Conservation (phyloP, 1,284 basidiomycete genomes). For the Tetrapyrgos nigripes region DNA sequence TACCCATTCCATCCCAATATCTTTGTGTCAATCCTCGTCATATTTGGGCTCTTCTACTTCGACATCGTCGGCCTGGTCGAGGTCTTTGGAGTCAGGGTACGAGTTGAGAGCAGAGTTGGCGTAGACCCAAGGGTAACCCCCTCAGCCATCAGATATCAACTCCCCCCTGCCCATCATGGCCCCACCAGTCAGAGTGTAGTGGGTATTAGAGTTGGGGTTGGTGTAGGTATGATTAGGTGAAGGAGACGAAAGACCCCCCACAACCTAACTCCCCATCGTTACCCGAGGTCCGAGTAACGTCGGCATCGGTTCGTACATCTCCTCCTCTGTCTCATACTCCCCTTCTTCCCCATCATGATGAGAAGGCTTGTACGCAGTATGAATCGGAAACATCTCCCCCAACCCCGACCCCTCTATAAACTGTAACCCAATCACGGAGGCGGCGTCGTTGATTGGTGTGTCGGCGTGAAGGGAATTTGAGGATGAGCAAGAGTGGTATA, state of each 20-base stretch:
- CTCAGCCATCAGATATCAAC: too few species aligned
- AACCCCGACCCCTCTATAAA: slow-evolving; percentile 67
- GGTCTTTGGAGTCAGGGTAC: too few species aligned
- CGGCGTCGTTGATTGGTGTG: slow-evolving; percentile 85
- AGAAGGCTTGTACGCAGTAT: background rate
- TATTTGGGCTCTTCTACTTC: too few species aligned
- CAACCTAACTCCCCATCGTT: slow-evolving; percentile 94
- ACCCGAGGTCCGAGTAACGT: slow-evolving; percentile 85
- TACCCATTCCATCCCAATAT: slow-evolving; percentile 47
- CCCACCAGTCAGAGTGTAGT: too few species aligned
- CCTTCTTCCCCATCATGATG: too few species aligned
- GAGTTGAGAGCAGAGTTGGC: too few species aligned
- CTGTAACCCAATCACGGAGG: slow-evolving; percentile 87
- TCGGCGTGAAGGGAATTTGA: slow-evolving; percentile 34
- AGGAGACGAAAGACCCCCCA: slow-evolving; percentile 73
- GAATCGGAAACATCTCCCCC: background rate
- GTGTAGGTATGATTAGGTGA: too few species aligned
- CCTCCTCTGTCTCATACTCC: background rate
- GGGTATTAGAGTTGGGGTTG: too few species aligned
- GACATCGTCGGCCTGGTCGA: too few species aligned
- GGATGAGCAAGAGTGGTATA: slow-evolving; percentile 65
- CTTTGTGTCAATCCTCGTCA: too few species aligned
- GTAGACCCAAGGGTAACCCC: too few species aligned
- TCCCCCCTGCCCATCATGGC: slow-evolving; percentile 89
- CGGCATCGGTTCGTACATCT: slow-evolving; percentile 45